Evolutionary conservation across 441 rosid genomes (phyloP).

Genomic region (Populus hybrid): DNA sequence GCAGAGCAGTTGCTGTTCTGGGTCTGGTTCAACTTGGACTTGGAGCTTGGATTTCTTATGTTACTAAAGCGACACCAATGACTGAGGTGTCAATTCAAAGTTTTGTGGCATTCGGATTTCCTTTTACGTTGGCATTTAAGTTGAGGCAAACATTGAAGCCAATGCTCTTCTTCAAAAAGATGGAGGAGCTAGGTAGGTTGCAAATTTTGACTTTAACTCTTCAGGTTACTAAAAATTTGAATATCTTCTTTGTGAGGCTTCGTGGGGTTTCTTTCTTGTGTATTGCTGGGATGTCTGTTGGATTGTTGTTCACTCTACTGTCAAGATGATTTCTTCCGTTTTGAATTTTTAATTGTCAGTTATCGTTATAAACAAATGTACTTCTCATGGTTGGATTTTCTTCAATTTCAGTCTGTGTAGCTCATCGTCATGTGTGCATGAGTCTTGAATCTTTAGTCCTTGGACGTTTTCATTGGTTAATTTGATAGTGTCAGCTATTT

Average conservation of each 20-base stretch:
- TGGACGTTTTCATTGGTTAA: too few relatives aligned
- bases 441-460: too few relatives aligned
- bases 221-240: conserved; percentile 69
- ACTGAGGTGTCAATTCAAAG: conserved; percentile 56
- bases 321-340: conserved; percentile 23
- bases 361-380: background rate
- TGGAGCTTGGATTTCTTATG: conserved; percentile 64
- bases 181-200: conserved; percentile 83
- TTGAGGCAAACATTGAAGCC: conserved; percentile 75
- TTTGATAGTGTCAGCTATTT: too few relatives aligned
- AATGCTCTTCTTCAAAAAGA: conserved; percentile 79
- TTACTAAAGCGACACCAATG: conserved; percentile 42
- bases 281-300: conserved; percentile 44
- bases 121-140: conserved; percentile 72
- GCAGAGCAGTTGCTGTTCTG: conserved; percentile 55
- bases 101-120: conserved; percentile 69
- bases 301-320: conserved; percentile 37
- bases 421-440: too few relatives aligned
- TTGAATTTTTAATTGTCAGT: background rate
- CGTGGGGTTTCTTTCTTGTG: conserved; percentile 55
- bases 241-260: conserved; percentile 51
- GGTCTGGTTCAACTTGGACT: conserved; percentile 63
- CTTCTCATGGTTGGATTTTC: background rate
- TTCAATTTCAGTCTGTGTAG: background rate
- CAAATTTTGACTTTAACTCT: conserved; percentile 78